These are phyloP conservation scores for Beverwykella pulmonaria DNA, from an alignment of 495 filamentous ascomycete species.

Conservation along the genomic window DNA sequence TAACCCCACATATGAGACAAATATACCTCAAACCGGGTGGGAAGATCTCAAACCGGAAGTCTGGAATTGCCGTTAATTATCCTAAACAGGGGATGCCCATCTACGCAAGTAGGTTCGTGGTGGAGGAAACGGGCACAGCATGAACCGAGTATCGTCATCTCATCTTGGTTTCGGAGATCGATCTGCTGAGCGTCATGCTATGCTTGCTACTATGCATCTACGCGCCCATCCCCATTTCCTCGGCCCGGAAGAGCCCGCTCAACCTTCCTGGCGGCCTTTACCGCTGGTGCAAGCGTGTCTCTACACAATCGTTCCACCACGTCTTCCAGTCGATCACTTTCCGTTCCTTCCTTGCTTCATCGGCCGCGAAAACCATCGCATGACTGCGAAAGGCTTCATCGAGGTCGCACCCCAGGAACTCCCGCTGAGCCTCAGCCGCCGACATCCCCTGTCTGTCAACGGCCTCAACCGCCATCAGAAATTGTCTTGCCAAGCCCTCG, in stretches of 20 bases:
- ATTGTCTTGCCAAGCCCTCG: conserved; percentile 75
- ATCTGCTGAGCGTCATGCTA: conserved; percentile 11
- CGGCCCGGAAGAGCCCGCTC: not conserved
- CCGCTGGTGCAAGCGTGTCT: conserved; percentile 38
- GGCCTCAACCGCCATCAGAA: conserved; percentile 76
- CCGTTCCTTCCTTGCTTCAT: conserved; percentile 72
- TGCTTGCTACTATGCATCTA: conserved; percentile 6
- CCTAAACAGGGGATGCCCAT: not conserved
- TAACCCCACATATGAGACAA: conserved; percentile 19
- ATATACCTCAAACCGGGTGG: conserved; percentile 26
- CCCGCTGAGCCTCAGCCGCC: conserved; percentile 72
- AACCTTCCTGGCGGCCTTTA: conserved; percentile 3
- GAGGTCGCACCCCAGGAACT: conserved; percentile 75
- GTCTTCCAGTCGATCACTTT: conserved; percentile 73
- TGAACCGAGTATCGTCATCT: conserved; percentile 10
- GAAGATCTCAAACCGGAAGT: conserved; percentile 13
- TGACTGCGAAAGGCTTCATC: conserved; percentile 88
- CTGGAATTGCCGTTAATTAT: conserved; percentile 19
- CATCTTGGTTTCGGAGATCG: conserved; percentile 7
- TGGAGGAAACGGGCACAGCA: not conserved
- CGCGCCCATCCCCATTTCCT: conserved; percentile 28
- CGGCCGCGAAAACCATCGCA: conserved; percentile 91
- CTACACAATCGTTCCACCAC: conserved; percentile 65
- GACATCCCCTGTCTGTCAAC: conserved; percentile 71
- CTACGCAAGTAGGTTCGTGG: too few species aligned